Evolutionary conservation across 345 rosid species (phyloP).

Genomic region (Iberis pinnata): DNA sequence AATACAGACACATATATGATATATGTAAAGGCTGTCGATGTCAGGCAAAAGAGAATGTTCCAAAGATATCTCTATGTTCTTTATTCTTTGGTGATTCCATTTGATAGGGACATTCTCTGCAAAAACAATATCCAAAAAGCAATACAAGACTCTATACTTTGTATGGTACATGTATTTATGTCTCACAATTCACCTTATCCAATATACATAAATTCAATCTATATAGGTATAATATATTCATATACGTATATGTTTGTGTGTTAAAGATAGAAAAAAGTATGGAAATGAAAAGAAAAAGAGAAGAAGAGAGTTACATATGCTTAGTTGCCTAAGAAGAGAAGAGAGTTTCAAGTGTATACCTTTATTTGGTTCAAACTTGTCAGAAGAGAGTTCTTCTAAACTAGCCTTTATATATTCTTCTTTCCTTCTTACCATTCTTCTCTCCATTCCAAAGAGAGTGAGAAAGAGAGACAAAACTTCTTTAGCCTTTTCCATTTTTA

Average conservation of each 20-base stretch:
- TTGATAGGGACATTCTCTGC: slow-evolving; percentile 19
- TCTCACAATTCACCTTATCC: slow-evolving; percentile 22
- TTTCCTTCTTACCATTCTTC: slow-evolving; percentile 20
- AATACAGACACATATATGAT: background rate
- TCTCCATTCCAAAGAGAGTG: slow-evolving; percentile 18
- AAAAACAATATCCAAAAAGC: slow-evolving; percentile 18
- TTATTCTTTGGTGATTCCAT: slow-evolving; percentile 28
- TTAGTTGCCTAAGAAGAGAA: slow-evolving; percentile 63
- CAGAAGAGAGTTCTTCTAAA: slow-evolving; percentile 47
- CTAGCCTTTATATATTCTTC: slow-evolving; percentile 53
- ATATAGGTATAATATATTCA: too few species aligned
- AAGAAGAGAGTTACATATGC: slow-evolving; percentile 41
- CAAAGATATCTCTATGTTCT: slow-evolving; percentile 20
- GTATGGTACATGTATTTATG: background rate
- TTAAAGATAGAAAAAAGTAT: too few species aligned
- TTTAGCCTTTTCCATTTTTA: slow-evolving; percentile 30
- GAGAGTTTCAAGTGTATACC: slow-evolving; percentile 46
- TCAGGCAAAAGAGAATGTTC: slow-evolving; percentile 28
- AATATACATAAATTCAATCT: too few species aligned
- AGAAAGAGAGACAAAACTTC: slow-evolving; percentile 37
- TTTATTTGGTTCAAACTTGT: slow-evolving; percentile 77
- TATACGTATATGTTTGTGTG: too few species aligned
- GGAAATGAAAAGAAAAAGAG: too few species aligned
- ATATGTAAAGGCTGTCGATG: slow-evolving; percentile 11
- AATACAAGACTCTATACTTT: slow-evolving; percentile 13